Conservation (phyloP, 2,329 filamentous ascomycete genomes). For the Bipolaris victoriae region DNA sequence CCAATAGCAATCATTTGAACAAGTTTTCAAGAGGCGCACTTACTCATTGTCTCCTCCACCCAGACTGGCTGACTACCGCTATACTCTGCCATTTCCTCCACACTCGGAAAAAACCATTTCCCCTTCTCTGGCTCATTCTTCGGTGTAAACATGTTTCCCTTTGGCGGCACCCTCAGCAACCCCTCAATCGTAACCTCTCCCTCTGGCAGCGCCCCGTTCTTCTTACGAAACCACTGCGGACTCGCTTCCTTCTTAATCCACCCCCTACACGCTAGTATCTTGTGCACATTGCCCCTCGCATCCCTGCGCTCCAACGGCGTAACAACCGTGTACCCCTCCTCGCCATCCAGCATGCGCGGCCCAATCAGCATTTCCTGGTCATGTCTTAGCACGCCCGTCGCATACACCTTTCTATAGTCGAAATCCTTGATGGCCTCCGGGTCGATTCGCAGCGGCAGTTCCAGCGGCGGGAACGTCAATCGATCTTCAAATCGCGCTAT, state of each 20-base stretch:
- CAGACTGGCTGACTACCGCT: conserved; percentile 87
- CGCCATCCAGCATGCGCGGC: conserved; percentile 84
- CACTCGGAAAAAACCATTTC: conserved; percentile 95
- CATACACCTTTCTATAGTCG: conserved; percentile 84
- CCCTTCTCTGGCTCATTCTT: conserved; percentile 82
- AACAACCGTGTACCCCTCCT: conserved; percentile 88
- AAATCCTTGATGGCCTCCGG: conserved; percentile 83
- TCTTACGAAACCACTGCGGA: conserved; percentile 63
- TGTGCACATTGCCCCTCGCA: conserved; percentile 55
- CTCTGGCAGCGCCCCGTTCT: conserved; percentile 66
- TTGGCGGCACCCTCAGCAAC: conserved; percentile 84
- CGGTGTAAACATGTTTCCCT: conserved; percentile 98
- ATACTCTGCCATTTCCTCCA: conserved; percentile 84
- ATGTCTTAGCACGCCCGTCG: conserved; percentile 76
- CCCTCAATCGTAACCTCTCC: conserved; percentile 83
- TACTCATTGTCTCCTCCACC: conserved; percentile 96
- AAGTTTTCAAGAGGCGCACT: conserved; percentile 16
- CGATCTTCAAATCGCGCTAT: conserved; percentile 93
- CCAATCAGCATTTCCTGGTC: conserved; percentile 97
- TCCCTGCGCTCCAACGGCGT: conserved; percentile 81
- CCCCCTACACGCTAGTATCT: conserved; percentile 85
- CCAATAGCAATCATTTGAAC: background rate
- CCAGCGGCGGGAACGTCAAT: conserved; percentile 81
- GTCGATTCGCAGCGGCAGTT: conserved; percentile 82
- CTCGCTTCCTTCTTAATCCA: conserved; percentile 85